phyloP scores from a whole-genome alignment of 495 filamentous ascomycete species.

The Penicillium antarcticum region DNA sequence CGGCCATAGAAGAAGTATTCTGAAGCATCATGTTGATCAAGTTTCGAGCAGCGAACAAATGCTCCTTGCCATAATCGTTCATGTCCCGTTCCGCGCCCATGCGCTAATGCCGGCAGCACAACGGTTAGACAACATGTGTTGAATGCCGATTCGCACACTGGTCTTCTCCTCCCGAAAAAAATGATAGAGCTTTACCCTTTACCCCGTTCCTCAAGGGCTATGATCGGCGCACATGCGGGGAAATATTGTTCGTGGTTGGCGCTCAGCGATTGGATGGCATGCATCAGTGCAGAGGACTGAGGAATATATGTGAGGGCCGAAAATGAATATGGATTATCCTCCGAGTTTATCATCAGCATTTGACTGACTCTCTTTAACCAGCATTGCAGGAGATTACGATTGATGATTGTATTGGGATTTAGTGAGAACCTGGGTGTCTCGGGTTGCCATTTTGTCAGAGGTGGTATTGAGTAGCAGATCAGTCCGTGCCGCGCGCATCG shows the following conservation, averaged over 20 bases:
- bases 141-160: not conserved
- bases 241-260: constrained; percentile 14
- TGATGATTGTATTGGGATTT: constrained; percentile 1
- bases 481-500: constrained; percentile 38
- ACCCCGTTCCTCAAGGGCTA: constrained; percentile 15
- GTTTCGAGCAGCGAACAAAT: constrained; percentile 10
- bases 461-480: constrained; percentile 9
- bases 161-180: constrained; percentile 10
- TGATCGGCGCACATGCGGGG: not conserved
- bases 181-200: constrained; percentile 12
- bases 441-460: constrained; percentile 10
- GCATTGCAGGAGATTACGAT: constrained; percentile 10
- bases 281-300: constrained; percentile 11
- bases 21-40: constrained; percentile 12
- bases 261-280: constrained; percentile 14
- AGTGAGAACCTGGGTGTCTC: constrained; percentile 14
- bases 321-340: constrained; percentile 13
- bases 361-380: constrained; percentile 16
- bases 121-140: constrained; percentile 1
- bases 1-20: constrained; percentile 7
- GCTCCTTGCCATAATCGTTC: constrained; percentile 13
- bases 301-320: constrained; percentile 6
- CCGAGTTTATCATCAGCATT: constrained; percentile 6
- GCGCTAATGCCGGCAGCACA: constrained; percentile 5
- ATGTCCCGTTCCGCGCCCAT: constrained; percentile 3